Evolutionary conservation across 768 basidiomycete genomes (phyloP).

Genomic region (Termitomyces eurrhizus): DNA sequence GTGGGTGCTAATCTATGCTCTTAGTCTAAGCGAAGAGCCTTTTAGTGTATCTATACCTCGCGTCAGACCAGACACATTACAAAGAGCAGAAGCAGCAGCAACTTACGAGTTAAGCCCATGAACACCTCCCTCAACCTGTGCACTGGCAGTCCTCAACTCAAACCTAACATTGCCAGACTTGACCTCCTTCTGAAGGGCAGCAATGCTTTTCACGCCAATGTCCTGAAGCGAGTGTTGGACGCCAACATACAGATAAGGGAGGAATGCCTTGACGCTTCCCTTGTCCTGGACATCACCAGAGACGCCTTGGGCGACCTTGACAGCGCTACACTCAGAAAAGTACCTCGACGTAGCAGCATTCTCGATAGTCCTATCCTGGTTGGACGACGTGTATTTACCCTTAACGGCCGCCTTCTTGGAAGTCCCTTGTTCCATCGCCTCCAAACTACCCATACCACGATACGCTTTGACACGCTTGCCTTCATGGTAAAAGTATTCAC

Average conservation of each 20-base stretch:
- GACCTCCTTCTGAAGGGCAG: slow-evolving; percentile 65
- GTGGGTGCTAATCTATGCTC: background rate
- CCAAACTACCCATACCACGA: slow-evolving; percentile 96
- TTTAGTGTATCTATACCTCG: slow-evolving; percentile 31
- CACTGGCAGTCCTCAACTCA: slow-evolving; percentile 90
- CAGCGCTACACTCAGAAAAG: slow-evolving; percentile 87
- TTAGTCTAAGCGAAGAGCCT: slow-evolving; percentile 27
- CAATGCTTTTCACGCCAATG: slow-evolving; percentile 71
- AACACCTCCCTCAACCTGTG: slow-evolving; percentile 94
- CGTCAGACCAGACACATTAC: slow-evolving; percentile 5
- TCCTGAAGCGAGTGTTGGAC: slow-evolving; percentile 96
- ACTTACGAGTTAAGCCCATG: slow-evolving; percentile 93
- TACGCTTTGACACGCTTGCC: slow-evolving; percentile 99
- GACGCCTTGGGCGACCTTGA: slow-evolving; percentile 97
- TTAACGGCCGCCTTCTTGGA: slow-evolving; percentile 27
- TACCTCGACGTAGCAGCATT: slow-evolving; percentile 97
- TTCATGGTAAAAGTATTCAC: slow-evolving; percentile 99
- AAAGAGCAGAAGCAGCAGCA: slow-evolving; percentile 9
- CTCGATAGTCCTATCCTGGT: slow-evolving; percentile 52
- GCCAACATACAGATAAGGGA: slow-evolving; percentile 80
- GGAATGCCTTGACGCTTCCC: slow-evolving; percentile 88
- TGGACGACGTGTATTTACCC: slow-evolving; percentile 45
- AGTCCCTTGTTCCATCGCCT: slow-evolving; percentile 86
- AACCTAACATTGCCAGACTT: slow-evolving; percentile 70
- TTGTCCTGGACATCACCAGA: slow-evolving; percentile 97